A percentile compares a stretch with the other conserved stretches of the same genome.
phyloP scores from a whole-genome alignment of 495 filamentous ascomycete species.

The Lasiosphaeria miniovina region DNA sequence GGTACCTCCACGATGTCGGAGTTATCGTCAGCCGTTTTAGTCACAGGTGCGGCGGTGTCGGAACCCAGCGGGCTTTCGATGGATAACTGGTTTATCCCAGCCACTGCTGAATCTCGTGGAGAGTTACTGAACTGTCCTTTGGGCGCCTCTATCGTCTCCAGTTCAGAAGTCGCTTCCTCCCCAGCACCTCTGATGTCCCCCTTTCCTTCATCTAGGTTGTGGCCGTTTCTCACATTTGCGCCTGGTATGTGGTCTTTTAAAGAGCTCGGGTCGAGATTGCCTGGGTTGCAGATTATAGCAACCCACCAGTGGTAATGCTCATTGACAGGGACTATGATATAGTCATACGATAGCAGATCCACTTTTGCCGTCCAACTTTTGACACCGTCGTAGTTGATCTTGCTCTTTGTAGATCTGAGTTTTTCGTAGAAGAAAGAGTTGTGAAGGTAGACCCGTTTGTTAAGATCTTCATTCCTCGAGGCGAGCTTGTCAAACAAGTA shows the following conservation, averaged over 20 bases:
- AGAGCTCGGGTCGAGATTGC: constrained; percentile 44
- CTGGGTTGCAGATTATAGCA: constrained; percentile 90
- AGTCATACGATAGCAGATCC: constrained; percentile 83
- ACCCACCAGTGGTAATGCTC: constrained; percentile 89
- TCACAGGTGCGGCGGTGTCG: constrained; percentile 19
- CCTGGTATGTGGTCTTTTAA: neutral
- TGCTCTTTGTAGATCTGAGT: constrained; percentile 55
- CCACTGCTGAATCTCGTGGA: constrained; percentile 15
- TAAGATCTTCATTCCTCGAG: constrained; percentile 51
- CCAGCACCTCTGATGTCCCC: neutral
- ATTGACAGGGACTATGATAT: constrained; percentile 88
- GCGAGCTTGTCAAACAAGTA: constrained; percentile 66
- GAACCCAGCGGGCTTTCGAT: constrained; percentile 19
- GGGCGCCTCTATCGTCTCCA: constrained; percentile 17
- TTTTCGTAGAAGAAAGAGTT: constrained; percentile 89
- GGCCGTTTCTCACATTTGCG: no score
- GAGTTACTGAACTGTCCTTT: neutral
- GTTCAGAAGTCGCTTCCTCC: constrained; percentile 9
- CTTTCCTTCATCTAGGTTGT: neutral
- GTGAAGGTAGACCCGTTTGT: constrained; percentile 74
- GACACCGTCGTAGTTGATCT: constrained; percentile 77
- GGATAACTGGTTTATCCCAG: constrained; percentile 26
- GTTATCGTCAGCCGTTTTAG: constrained; percentile 7
- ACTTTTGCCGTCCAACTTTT: constrained; percentile 85
- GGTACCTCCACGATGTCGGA: constrained; percentile 16